A percentile compares a stretch with the other conserved stretches of the same genome.
These are phyloP conservation scores for Rhizopogon vinicolor DNA, from an alignment of 768 basidiomycete genomes.

Conservation along the genomic window DNA sequence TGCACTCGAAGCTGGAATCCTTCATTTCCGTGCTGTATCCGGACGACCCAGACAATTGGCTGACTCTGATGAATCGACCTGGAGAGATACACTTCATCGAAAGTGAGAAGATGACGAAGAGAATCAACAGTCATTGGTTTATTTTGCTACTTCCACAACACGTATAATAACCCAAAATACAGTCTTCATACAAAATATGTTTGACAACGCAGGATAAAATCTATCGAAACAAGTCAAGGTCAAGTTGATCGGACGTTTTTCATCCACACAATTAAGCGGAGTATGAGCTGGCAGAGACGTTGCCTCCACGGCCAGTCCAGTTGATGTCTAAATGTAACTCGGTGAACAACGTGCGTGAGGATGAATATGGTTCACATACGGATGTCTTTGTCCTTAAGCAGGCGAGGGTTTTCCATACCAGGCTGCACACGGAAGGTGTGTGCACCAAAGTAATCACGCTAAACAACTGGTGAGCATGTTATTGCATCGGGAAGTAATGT, in stretches of 20 bases:
- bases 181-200: constrained; percentile 6
- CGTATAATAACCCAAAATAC: constrained; percentile 13
- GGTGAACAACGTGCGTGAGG: constrained; percentile 2
- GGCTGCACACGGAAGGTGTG: constrained; percentile 96
- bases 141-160: constrained; percentile 8
- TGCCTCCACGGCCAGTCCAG: constrained; percentile 98
- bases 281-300: constrained; percentile 88
- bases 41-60: constrained; percentile 29
- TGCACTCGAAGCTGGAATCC: constrained; percentile 30
- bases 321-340: constrained; percentile 66
- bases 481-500: neutral
- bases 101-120: constrained; percentile 14
- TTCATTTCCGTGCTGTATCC: constrained; percentile 32
- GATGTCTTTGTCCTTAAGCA: constrained; percentile 81
- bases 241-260: neutral
- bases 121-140: too few species aligned
- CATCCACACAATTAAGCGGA: constrained; percentile 39
- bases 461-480: constrained; percentile 6
- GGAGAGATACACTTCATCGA: constrained; percentile 31
- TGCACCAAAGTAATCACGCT: constrained; percentile 99
- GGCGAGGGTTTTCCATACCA: constrained; percentile 83
- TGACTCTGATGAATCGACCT: constrained; percentile 28
- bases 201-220: constrained; percentile 7
- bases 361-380: constrained; percentile 47
- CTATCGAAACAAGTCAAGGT: constrained; percentile 10